A percentile compares a stretch with the other conserved stretches of the same genome.
Evolutionary conservation across 148 eudicot genomes (phyloP).

Genomic region (Persicaria maculosa): DNA sequence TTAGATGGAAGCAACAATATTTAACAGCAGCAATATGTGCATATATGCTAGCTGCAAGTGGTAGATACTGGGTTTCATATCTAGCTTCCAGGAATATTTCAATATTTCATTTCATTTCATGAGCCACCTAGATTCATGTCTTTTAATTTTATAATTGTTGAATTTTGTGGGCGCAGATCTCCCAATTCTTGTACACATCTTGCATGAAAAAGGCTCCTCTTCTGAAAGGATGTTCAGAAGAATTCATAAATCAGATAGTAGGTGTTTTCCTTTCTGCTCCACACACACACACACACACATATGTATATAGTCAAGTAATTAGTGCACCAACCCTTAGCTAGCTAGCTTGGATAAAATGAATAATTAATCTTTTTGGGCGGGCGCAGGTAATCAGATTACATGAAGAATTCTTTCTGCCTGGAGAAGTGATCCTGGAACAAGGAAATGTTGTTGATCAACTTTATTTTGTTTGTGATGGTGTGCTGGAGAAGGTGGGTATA

Average conservation of each 20-base stretch:
- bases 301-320: too few species aligned
- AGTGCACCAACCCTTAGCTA: too few species aligned
- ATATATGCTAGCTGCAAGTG: too few species aligned
- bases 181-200: slow-evolving; percentile 51
- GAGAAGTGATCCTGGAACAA: slow-evolving; percentile 85
- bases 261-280: neutral
- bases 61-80: too few species aligned
- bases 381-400: slow-evolving; percentile 64
- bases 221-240: slow-evolving; percentile 75
- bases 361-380: slow-evolving; percentile 6
- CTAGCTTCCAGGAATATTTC: too few species aligned
- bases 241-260: slow-evolving; percentile 70
- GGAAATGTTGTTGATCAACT: slow-evolving; percentile 94
- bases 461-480: slow-evolving; percentile 81
- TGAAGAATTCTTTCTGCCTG: slow-evolving; percentile 95
- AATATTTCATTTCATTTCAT: neutral
- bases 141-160: too few species aligned
- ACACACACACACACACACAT: too few species aligned
- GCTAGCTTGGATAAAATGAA: too few species aligned
- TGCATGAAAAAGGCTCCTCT: slow-evolving; percentile 54
- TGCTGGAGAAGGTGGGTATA: slow-evolving; percentile 68
- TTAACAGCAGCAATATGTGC: neutral
- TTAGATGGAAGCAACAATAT: too few species aligned
- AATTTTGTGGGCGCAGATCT: slow-evolving; percentile 51
- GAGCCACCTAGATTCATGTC: too few species aligned